Evolutionary conservation across 2,329 filamentous ascomycete genomes (phyloP), one percentile per base, ranked within the genome.

Genomic region (Colletotrichum sp.): DNA sequence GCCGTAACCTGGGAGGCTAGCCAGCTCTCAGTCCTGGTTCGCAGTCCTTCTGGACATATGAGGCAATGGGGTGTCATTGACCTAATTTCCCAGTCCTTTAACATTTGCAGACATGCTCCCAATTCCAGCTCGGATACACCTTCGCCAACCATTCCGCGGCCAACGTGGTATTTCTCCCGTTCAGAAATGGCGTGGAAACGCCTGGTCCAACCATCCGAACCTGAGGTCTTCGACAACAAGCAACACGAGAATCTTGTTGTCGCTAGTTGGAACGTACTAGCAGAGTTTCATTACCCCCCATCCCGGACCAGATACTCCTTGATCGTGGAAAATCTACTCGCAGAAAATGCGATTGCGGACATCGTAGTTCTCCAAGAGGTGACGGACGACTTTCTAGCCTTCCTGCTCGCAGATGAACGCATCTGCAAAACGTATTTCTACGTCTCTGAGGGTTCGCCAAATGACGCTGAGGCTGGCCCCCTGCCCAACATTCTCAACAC

Each of bases 401-500:
- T 87, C 72, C 83, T 94, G 1, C 88, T 94, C 3, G 79, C 80
- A 4, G 81, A 90, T 71, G 75, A 83, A 3, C 79, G 83, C 3
- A 84, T 94, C 28, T 86, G 86, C 32, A 78, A 82, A 13, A 83
- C 81, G 3, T 94, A 92, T 77, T 86, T 88, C 2, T 93, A 89
- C 80, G 82, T 85, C n/a, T 91, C 90, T 3, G 89, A 92, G 79
- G 90, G 88, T 0, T 90, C 91, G 2, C 90, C 92, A 0, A 80
- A 84, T 9, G 89, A 92, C 77, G 30, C 81, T 5, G 87, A 88
- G 15, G 83, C 90, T 66, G 88, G 88, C 3, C 91, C 92, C 5
- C 85, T 94, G 16, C 89, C 91, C 1, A 92, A 88, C 75, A 85
- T 92, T 65, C 86, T 92, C 9, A 94, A 94, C 77, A 84, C 91